These are phyloP conservation scores for Tolypocladium inflatum DNA, from an alignment of 2,329 filamentous ascomycete genomes.

Conservation along the genomic window DNA sequence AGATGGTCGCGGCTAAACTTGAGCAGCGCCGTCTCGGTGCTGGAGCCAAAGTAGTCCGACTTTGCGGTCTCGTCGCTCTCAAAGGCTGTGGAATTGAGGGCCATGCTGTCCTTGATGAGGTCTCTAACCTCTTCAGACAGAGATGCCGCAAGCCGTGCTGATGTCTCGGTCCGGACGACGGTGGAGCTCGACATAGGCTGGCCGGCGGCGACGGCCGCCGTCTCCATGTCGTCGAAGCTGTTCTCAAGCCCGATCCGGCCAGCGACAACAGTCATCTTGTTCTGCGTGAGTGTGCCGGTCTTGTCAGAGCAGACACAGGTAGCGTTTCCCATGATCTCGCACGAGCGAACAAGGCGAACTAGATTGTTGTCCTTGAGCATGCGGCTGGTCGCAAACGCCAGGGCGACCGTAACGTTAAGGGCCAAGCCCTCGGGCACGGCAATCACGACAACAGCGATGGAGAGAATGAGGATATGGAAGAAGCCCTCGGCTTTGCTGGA, in stretches of 20 bases:
- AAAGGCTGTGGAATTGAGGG: slow-evolving; percentile 44
- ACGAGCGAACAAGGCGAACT: slow-evolving; percentile 48
- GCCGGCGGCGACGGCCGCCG: slow-evolving; percentile 9
- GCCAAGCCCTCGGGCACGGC: slow-evolving; percentile 52
- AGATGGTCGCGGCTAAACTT: slow-evolving; percentile 40
- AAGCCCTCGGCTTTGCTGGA: slow-evolving; percentile 46
- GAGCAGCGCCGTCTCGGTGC: slow-evolving; percentile 44
- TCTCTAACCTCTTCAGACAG: slow-evolving; percentile 23
- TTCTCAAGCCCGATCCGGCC: slow-evolving; percentile 39
- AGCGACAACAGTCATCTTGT: slow-evolving; percentile 52
- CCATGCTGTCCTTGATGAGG: slow-evolving; percentile 29
- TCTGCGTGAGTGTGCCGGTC: slow-evolving; percentile 55
- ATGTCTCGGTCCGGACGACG: slow-evolving; percentile 15
- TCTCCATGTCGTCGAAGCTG: slow-evolving; percentile 25
- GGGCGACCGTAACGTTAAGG: slow-evolving; percentile 49
- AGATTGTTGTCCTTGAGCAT: slow-evolving; percentile 56
- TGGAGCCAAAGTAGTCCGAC: slow-evolving; percentile 39
- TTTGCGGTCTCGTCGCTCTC: slow-evolving; percentile 30
- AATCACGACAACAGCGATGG: slow-evolving; percentile 50
- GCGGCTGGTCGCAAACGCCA: slow-evolving; percentile 52
- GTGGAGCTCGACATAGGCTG: slow-evolving; percentile 11
- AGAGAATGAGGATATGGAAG: slow-evolving; percentile 47
- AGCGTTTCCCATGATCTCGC: slow-evolving; percentile 56
- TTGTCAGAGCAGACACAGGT: slow-evolving; percentile 58
- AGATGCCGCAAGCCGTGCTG: slow-evolving; percentile 16